Conservation (phyloP, 768 basidiomycete genomes). For the Postia placenta region DNA sequence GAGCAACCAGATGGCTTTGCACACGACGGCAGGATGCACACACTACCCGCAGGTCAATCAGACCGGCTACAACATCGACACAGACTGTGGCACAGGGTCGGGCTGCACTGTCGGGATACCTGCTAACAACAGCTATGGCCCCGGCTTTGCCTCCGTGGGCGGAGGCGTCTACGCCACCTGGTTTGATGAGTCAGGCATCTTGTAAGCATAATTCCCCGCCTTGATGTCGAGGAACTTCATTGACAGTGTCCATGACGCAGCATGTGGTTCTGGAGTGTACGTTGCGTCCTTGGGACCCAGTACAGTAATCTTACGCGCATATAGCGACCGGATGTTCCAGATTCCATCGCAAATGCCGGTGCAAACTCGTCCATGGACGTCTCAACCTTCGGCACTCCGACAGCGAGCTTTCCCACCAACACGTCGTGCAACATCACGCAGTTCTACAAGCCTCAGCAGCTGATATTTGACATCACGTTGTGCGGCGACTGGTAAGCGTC, state of each 20-base stretch:
- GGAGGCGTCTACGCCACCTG: constrained; percentile 68
- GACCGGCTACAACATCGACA: constrained; percentile 24
- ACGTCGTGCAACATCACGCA: constrained; percentile 35
- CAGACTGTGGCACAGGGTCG: constrained; percentile 27
- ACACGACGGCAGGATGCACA: constrained; percentile 37
- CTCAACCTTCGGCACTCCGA: constrained; percentile 39
- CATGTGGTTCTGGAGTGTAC: constrained; percentile 46
- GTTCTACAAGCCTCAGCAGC: constrained; percentile 40
- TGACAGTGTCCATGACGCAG: constrained; percentile 17
- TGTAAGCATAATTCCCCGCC: constrained; percentile 23
- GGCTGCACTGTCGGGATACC: constrained; percentile 32
- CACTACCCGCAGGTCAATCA: constrained; percentile 25
- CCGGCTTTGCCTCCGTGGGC: constrained; percentile 40
- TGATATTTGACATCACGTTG: constrained; percentile 50
- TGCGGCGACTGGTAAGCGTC: constrained; percentile 41
- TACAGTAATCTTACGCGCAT: too few relatives aligned
- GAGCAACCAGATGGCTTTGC: constrained; percentile 53
- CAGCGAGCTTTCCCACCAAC: constrained; percentile 32
- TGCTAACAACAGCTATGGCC: constrained; percentile 33
- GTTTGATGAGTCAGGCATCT: constrained; percentile 53
- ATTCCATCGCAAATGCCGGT: constrained; percentile 22
- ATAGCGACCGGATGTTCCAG: constrained; percentile 32
- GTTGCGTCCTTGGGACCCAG: too few relatives aligned
- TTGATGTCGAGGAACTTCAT: constrained; percentile 3
- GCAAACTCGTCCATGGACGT: constrained; percentile 28